phyloP scores from a whole-genome alignment of 1,284 basidiomycete species.

The Boletus nobilissimus region DNA sequence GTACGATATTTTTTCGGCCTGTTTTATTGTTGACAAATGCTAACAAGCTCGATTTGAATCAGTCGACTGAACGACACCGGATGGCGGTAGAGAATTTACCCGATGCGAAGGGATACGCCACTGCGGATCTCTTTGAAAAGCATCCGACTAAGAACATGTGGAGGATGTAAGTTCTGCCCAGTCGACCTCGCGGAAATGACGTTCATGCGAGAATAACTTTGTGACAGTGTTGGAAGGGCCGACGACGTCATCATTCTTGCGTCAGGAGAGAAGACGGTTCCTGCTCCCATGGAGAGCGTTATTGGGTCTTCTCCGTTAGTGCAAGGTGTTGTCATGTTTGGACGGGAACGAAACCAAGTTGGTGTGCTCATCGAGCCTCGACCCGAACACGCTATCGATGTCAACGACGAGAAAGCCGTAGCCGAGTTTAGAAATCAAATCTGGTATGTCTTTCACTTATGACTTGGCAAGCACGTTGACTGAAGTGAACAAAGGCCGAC shows the following conservation, averaged over 20 bases:
- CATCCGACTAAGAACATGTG: constrained; percentile 45
- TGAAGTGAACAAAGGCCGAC: constrained; percentile 30
- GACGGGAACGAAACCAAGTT: constrained; percentile 50
- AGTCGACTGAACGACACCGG: constrained; percentile 23
- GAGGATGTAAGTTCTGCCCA: constrained; percentile 34
- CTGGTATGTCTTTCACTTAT: constrained; percentile 46
- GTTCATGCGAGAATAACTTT: neutral
- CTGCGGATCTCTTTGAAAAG: constrained; percentile 44
- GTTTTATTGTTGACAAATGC: neutral
- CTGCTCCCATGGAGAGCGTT: constrained; percentile 45
- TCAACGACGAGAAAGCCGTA: constrained; percentile 42
- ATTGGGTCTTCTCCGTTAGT: constrained; percentile 38
- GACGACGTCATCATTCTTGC: constrained; percentile 46
- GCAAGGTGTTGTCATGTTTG: constrained; percentile 52
- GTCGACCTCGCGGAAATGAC: neutral
- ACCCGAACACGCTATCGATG: constrained; percentile 39
- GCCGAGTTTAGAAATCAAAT: constrained; percentile 48
- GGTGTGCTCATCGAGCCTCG: constrained; percentile 55
- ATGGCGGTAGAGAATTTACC: constrained; percentile 45
- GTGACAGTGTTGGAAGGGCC: constrained; percentile 37
- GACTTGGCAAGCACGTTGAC: neutral
- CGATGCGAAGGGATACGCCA: constrained; percentile 45
- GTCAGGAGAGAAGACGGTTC: constrained; percentile 48
- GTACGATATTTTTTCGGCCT: constrained; percentile 28
- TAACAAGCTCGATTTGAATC: neutral